phyloP scores from a whole-genome alignment of 306 rosid genomes.

The Prunus salicina region DNA sequence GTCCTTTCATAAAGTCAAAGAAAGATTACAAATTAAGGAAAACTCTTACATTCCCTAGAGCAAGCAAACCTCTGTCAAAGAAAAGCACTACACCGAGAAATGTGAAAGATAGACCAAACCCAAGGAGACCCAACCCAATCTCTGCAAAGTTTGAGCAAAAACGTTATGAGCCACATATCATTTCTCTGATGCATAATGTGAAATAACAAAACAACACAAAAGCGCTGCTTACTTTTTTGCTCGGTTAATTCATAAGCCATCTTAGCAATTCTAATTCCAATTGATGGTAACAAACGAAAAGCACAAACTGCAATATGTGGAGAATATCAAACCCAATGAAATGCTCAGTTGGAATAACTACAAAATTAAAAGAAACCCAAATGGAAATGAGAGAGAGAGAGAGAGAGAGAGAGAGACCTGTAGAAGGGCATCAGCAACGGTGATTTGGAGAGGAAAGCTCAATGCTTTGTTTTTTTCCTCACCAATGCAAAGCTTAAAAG shows the following conservation, averaged over 20 bases:
- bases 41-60: slow-evolving; percentile 76
- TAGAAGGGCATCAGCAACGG: too few relatives aligned
- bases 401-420: background rate
- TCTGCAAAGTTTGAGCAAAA: slow-evolving; percentile 44
- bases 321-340: background rate
- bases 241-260: slow-evolving; percentile 76
- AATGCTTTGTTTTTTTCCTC: too few relatives aligned
- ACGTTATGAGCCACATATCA: slow-evolving; percentile 15
- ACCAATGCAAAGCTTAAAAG: too few relatives aligned
- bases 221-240: slow-evolving; percentile 62
- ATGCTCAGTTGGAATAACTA: background rate
- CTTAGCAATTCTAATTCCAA: slow-evolving; percentile 10
- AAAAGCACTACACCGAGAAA: slow-evolving; percentile 77
- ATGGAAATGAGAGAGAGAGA: background rate
- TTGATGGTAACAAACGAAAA: slow-evolving; percentile 14
- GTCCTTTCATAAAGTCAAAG: background rate
- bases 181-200: background rate
- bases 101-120: slow-evolving; percentile 75
- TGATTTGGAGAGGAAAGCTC: too few relatives aligned
- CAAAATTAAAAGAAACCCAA: background rate
- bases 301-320: slow-evolving; percentile 28
- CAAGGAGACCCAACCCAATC: slow-evolving; percentile 84
- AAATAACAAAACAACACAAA: background rate
- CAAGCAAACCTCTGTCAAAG: slow-evolving; percentile 90
- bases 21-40: slow-evolving; percentile 12